Conservation (phyloP, 345 rosid genomes). For the Nephelium lappaceum region DNA sequence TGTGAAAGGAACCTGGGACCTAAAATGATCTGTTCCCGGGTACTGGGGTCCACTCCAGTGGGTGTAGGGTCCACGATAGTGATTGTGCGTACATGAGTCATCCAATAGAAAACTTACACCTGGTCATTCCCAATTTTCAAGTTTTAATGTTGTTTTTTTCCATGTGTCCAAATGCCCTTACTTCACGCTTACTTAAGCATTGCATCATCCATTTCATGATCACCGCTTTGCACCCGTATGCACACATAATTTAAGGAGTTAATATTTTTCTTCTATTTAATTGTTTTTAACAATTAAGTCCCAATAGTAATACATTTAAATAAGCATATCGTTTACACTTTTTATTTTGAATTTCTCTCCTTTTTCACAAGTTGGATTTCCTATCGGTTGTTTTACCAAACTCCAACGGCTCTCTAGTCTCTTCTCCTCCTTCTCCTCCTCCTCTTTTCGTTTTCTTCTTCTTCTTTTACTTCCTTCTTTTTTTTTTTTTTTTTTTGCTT, state of each 20-base stretch:
- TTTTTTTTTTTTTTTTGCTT: too few species aligned
- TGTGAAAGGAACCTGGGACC: conserved; percentile 40
- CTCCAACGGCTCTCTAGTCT: too few species aligned
- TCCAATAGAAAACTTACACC: neutral
- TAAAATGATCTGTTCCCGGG: conserved; percentile 25
- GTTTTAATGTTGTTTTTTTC: neutral
- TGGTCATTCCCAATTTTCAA: neutral
- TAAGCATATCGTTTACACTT: too few species aligned
- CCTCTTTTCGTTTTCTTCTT: too few species aligned
- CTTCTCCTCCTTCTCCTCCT: too few species aligned
- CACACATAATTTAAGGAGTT: neutral
- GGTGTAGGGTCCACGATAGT: conserved; percentile 20
- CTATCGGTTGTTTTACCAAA: too few species aligned
- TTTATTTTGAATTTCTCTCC: too few species aligned
- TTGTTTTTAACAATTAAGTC: too few species aligned
- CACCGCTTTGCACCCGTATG: neutral
- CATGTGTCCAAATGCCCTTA: neutral
- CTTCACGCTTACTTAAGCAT: conserved; percentile 28
- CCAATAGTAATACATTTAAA: too few species aligned
- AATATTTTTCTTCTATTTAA: too few species aligned
- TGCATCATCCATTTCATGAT: conserved; percentile 33
- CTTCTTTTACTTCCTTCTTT: too few species aligned
- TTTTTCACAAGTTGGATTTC: too few species aligned
- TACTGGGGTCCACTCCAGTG: conserved; percentile 19
- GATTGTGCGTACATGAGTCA: neutral